phyloP scores from a whole-genome alignment of 2,329 filamentous ascomycete species.

The Fusarium aywerte region DNA sequence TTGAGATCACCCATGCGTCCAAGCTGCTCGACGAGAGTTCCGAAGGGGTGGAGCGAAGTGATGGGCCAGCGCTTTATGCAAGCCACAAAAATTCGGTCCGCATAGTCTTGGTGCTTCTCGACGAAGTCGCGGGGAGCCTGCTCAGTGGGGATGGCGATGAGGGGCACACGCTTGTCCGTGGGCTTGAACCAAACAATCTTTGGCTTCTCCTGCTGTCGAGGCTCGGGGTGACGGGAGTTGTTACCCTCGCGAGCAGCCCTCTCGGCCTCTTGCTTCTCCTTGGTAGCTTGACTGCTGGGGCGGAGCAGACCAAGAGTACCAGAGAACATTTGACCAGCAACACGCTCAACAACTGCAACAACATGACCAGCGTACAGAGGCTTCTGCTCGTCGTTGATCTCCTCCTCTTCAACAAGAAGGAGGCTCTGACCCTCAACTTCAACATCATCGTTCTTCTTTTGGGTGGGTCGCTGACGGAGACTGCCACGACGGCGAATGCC shows the following conservation, averaged over 20 bases:
- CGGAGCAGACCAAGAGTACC: conserved; percentile 93
- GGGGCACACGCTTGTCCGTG: conserved; percentile 96
- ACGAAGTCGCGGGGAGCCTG: conserved; percentile 98
- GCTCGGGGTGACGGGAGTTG: conserved; percentile 76
- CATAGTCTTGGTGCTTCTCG: conserved; percentile 97
- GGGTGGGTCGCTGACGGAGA: conserved; percentile 93
- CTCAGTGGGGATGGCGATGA: conserved; percentile 98
- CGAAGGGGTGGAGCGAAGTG: conserved; percentile 98
- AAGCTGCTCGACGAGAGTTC: conserved; percentile 95
- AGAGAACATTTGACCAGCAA: conserved; percentile 98
- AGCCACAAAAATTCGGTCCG: conserved; percentile 97
- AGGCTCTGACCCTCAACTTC: conserved; percentile 98
- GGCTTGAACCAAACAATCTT: conserved; percentile 99
- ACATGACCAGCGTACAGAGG: conserved; percentile 97
- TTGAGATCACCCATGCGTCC: conserved; percentile 97
- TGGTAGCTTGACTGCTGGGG: conserved; percentile 97
- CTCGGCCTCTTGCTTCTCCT: conserved; percentile 99
- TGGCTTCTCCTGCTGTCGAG: conserved; percentile 88
- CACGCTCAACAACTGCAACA: conserved; percentile 95
- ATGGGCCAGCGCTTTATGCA: conserved; percentile 99
- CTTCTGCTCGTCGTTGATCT: conserved; percentile 98
- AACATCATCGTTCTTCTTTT: conserved; percentile 99
- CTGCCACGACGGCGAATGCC: conserved; percentile 93
- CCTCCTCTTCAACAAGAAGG: conserved; percentile 95
- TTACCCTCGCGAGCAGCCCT: conserved; percentile 87